Percentiles rank a stretch among this genome's conserved stretches.
These are phyloP conservation scores for Nitzschia sp. DNA, from an alignment of 108 stramenopile genomes.

Conservation along the genomic window DNA sequence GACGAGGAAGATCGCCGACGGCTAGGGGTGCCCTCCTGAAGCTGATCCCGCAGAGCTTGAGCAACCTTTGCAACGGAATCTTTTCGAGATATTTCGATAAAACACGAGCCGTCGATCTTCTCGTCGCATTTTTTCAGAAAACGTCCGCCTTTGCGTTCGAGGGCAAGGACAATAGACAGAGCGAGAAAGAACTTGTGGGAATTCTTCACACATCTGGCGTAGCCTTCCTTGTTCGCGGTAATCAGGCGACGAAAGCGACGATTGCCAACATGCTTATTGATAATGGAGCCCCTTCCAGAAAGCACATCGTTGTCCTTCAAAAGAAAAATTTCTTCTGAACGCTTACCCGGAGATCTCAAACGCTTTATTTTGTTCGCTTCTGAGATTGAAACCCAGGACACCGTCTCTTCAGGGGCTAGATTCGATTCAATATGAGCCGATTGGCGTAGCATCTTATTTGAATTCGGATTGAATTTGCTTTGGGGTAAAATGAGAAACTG, in stretches of 20 bases:
- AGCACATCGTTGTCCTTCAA: constrained; percentile 37
- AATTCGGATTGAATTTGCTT: too few relatives aligned
- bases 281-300: constrained; percentile 46
- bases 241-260: constrained; percentile 29
- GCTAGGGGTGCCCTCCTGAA: not conserved
- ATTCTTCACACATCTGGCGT: constrained; percentile 23
- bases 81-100: constrained; percentile 28
- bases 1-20: not conserved
- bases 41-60: constrained; percentile 60
- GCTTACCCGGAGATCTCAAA: not conserved
- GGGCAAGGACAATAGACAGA: constrained; percentile 37
- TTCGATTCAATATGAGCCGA: not conserved
- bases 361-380: not conserved
- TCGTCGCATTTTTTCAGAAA: constrained; percentile 31
- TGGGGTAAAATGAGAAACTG: not conserved
- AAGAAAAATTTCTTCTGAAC: not conserved
- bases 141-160: constrained; percentile 40
- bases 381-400: not conserved
- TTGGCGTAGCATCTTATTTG: not conserved
- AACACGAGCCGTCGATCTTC: constrained; percentile 6
- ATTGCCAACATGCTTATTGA: constrained; percentile 53
- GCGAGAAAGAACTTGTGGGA: constrained; percentile 40
- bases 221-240: constrained; percentile 5
- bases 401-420: not conserved
- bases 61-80: constrained; percentile 60